A percentile compares a stretch with the other conserved stretches of the same genome.
phyloP scores from a whole-genome alignment of 768 basidiomycete genomes.

The Guyanaporus albipodus region DNA sequence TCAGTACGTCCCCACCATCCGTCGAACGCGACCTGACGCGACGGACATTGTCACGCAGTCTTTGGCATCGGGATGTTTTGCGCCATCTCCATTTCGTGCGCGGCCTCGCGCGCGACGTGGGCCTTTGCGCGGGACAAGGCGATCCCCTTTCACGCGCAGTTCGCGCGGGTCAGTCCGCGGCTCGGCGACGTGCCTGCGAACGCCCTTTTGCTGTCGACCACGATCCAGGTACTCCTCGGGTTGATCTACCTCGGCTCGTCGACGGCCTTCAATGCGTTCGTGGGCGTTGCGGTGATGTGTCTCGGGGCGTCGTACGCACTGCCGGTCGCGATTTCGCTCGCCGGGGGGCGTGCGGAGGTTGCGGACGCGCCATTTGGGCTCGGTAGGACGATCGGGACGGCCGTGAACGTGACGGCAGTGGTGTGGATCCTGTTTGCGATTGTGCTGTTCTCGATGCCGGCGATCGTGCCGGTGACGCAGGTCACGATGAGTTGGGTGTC shows the following conservation, averaged over 20 bases:
- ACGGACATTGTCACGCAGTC: too few relatives aligned
- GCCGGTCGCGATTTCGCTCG: constrained; percentile 53
- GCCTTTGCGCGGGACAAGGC: constrained; percentile 66
- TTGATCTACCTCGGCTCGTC: constrained; percentile 60
- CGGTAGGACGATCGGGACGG: constrained; percentile 38
- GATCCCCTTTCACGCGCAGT: constrained; percentile 49
- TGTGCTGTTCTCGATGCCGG: constrained; percentile 67
- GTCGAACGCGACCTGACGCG: too few relatives aligned
- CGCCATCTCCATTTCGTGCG: constrained; percentile 61
- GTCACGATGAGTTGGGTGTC: constrained; percentile 42
- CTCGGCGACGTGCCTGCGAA: constrained; percentile 52
- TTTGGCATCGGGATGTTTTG: constrained; percentile 58
- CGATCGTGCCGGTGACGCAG: constrained; percentile 50
- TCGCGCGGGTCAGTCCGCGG: constrained; percentile 42
- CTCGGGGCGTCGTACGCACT: constrained; percentile 61
- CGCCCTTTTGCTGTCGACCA: constrained; percentile 55
- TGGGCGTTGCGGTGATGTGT: constrained; percentile 64
- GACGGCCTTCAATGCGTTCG: constrained; percentile 65
- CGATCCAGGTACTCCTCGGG: constrained; percentile 55
- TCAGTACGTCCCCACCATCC: constrained; percentile 35
- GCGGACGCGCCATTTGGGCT: constrained; percentile 48
- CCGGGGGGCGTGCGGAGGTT: constrained; percentile 41
- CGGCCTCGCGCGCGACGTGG: constrained; percentile 68
- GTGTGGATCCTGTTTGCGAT: constrained; percentile 61
- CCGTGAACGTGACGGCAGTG: constrained; percentile 50